Evolutionary conservation across 148 eudicot genomes (phyloP).

Genomic region (Silene uniflora): DNA sequence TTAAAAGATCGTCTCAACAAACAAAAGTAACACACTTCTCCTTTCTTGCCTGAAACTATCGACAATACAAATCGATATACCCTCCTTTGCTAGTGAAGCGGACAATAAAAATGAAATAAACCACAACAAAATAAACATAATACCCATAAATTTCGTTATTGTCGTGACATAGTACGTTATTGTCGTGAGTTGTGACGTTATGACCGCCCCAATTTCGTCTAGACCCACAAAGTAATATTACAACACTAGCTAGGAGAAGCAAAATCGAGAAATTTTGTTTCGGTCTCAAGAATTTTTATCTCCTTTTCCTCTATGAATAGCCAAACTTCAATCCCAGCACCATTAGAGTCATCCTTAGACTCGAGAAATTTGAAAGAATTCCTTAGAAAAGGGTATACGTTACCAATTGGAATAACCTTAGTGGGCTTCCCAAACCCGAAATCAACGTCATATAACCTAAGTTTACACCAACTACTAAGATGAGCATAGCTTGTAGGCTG

Average conservation of each 20-base stretch:
- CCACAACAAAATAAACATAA: too few species aligned
- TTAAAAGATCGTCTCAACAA: too few species aligned
- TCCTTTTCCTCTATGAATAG: not conserved
- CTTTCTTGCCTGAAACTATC: too few species aligned
- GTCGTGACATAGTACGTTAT: too few species aligned
- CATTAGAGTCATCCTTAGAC: not conserved
- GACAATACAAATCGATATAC: too few species aligned
- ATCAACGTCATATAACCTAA: not conserved
- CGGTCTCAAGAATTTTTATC: not conserved
- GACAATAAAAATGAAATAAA: too few species aligned
- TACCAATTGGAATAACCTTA: not conserved
- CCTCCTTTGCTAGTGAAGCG: too few species aligned
- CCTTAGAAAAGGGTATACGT: not conserved
- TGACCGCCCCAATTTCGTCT: too few species aligned
- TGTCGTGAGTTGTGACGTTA: too few species aligned
- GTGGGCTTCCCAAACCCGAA: not conserved
- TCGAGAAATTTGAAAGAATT: not conserved
- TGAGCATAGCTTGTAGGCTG: not conserved
- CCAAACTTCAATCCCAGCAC: not conserved
- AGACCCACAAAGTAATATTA: too few species aligned
- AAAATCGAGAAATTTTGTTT: not conserved
- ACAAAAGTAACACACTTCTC: too few species aligned
- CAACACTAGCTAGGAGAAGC: not conserved
- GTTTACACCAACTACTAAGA: not conserved
- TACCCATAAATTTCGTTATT: too few species aligned